Conservation (phyloP, 129 eudicot genomes). For the Deinandra increscens region DNA sequence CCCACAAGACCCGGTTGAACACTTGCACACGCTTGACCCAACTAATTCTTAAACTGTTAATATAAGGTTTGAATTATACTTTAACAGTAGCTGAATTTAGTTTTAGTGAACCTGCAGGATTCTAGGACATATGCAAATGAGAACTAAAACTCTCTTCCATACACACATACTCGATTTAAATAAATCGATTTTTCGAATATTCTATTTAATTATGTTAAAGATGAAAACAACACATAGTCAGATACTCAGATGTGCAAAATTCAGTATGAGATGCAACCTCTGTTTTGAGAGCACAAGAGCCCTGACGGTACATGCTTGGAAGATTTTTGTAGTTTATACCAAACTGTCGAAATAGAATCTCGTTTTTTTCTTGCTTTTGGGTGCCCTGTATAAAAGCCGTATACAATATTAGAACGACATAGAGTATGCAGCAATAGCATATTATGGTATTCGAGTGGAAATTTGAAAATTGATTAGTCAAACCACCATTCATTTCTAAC, state of each 20-base stretch:
- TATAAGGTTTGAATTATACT: too few species aligned
- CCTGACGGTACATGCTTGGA: conserved; percentile 69
- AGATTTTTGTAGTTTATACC: conserved; percentile 62
- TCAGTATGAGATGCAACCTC: conserved; percentile 33
- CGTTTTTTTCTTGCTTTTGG: conserved; percentile 70
- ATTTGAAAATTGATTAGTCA: too few species aligned
- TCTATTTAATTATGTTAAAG: background rate
- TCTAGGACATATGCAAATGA: background rate
- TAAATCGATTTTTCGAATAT: background rate
- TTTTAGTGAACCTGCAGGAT: background rate
- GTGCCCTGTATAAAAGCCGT: conserved; percentile 58
- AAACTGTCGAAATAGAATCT: conserved; percentile 48
- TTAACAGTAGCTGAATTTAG: too few species aligned
- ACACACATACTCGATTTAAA: background rate
- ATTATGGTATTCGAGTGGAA: too few species aligned
- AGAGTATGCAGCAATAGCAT: too few species aligned
- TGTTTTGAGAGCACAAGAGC: conserved; percentile 73
- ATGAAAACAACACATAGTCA: too few species aligned
- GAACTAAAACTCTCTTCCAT: background rate
- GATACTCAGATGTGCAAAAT: background rate
- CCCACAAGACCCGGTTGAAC: too few species aligned
- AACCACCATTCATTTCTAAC: too few species aligned
- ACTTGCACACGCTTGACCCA: too few species aligned
- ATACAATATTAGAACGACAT: conserved; percentile 1
- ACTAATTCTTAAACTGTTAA: too few species aligned